Conservation (phyloP, 2,329 filamentous ascomycete genomes). For the Sordariomycetes sp. region DNA sequence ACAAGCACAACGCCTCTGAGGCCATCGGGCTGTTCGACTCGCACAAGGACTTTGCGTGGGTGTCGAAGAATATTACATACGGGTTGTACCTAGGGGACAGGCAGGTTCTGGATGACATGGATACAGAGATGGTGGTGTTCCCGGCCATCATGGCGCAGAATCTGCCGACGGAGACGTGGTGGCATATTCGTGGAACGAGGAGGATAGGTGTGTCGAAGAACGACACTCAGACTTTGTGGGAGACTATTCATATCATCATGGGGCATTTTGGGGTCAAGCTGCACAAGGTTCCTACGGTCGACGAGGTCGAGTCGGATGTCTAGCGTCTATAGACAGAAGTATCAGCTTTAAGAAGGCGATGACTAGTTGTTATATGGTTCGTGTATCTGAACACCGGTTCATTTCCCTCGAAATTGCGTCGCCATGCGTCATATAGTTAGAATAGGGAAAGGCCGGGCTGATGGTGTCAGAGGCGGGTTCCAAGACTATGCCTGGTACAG, state of each 20-base stretch:
- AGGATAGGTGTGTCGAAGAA: conserved; percentile 20
- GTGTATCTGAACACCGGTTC: too few relatives aligned
- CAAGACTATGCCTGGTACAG: too few relatives aligned
- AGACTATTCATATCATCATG: conserved; percentile 11
- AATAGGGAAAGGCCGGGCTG: too few relatives aligned
- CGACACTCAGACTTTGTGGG: conserved; percentile 14
- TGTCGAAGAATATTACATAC: conserved; percentile 41
- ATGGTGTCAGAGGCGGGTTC: too few relatives aligned
- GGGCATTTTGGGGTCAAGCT: conserved; percentile 12
- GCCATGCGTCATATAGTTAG: too few relatives aligned
- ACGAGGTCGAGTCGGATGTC: conserved; percentile 15
- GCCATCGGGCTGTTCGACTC: conserved; percentile 20
- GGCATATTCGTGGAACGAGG: conserved; percentile 38
- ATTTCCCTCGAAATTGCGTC: too few relatives aligned
- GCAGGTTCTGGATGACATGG: conserved; percentile 35
- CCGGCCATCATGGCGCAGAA: conserved; percentile 46
- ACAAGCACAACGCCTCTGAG: conserved; percentile 29
- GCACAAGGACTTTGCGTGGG: conserved; percentile 30
- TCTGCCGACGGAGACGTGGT: conserved; percentile 33
- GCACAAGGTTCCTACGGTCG: conserved; percentile 14
- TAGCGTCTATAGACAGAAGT: conserved; percentile 1
- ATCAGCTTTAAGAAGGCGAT: too few relatives aligned
- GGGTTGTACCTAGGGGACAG: conserved; percentile 44
- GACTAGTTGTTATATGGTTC: too few relatives aligned
- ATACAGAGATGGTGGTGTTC: conserved; percentile 40